Percentiles rank a stretch among this genome's conserved stretches.
phyloP scores from a whole-genome alignment of 2,329 filamentous ascomycete genomes.

The Aspergillus versicolor region DNA sequence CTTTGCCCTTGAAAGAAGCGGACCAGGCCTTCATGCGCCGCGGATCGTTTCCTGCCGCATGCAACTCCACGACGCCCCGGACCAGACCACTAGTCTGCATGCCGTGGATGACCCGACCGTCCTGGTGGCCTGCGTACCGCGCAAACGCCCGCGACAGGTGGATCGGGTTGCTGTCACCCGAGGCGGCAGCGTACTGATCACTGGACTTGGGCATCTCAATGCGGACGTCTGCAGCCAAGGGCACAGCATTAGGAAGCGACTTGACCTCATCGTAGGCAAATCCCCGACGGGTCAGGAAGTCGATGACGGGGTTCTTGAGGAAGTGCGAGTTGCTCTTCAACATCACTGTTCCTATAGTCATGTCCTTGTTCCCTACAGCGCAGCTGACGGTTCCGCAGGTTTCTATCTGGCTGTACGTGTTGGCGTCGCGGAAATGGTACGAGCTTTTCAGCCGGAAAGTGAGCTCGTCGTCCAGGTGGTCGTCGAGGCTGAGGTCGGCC shows the following conservation, averaged over 20 bases:
- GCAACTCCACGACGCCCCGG: conserved; percentile 94
- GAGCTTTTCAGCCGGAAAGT: conserved; percentile 92
- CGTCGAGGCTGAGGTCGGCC: conserved; percentile 70
- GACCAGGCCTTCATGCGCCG: conserved; percentile 92
- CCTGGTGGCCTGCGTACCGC: conserved; percentile 86
- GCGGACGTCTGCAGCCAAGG: conserved; percentile 64
- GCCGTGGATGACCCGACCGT: conserved; percentile 92
- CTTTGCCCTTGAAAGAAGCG: conserved; percentile 91
- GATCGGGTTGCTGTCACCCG: conserved; percentile 95
- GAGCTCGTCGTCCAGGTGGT: conserved; percentile 75
- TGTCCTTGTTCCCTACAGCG: conserved; percentile 61
- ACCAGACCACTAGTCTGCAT: conserved; percentile 98
- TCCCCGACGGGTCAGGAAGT: conserved; percentile 16
- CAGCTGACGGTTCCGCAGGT: conserved; percentile 66
- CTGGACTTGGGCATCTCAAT: conserved; percentile 89
- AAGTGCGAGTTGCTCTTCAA: neutral
- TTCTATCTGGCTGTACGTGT: too few species aligned
- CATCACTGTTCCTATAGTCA: neutral
- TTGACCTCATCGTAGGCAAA: conserved; percentile 85
- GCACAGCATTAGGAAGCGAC: neutral
- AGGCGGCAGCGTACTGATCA: conserved; percentile 92
- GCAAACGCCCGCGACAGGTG: conserved; percentile 94
- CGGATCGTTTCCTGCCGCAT: conserved; percentile 77
- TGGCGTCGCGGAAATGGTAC: conserved; percentile 43
- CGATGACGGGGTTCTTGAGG: conserved; percentile 15